These are phyloP conservation scores for Hippophae tibetana DNA, from an alignment of 306 rosid genomes.

Conservation along the genomic window DNA sequence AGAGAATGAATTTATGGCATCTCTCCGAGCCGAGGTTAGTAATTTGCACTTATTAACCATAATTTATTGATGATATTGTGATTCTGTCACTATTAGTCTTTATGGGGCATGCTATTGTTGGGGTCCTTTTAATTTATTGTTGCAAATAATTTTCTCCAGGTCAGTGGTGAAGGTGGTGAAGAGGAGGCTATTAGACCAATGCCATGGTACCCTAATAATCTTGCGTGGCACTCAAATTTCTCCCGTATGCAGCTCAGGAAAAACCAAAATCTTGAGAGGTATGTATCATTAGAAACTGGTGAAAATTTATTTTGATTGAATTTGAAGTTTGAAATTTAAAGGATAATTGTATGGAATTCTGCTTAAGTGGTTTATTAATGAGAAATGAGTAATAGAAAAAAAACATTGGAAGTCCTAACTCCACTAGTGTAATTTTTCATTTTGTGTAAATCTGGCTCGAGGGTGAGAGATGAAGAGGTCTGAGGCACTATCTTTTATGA, in stretches of 20 bases:
- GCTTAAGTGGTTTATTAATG: no score
- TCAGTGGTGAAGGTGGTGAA: constrained; percentile 49
- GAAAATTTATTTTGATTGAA: background rate
- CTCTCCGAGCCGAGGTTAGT: constrained; percentile 72
- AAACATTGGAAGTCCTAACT: no score
- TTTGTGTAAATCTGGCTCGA: no score
- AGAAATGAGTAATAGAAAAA: no score
- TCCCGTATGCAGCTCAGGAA: constrained; percentile 96
- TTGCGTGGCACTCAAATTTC: constrained; percentile 96
- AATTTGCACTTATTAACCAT: background rate
- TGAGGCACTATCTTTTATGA: no score
- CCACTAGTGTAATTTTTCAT: no score
- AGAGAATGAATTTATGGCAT: constrained; percentile 64
- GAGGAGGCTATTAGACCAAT: constrained; percentile 74
- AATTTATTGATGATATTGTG: background rate
- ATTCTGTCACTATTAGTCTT: background rate
- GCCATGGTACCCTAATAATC: constrained; percentile 85
- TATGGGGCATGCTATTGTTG: background rate
- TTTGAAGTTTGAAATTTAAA: background rate
- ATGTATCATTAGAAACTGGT: constrained; percentile 10
- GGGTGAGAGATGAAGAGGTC: no score
- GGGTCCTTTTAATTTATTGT: background rate
- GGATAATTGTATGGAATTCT: no score
- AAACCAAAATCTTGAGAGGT: constrained; percentile 92
- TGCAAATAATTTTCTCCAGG: constrained; percentile 29